phyloP scores from a whole-genome alignment of 805 yeast species.

The Clavispora asparagi region DNA sequence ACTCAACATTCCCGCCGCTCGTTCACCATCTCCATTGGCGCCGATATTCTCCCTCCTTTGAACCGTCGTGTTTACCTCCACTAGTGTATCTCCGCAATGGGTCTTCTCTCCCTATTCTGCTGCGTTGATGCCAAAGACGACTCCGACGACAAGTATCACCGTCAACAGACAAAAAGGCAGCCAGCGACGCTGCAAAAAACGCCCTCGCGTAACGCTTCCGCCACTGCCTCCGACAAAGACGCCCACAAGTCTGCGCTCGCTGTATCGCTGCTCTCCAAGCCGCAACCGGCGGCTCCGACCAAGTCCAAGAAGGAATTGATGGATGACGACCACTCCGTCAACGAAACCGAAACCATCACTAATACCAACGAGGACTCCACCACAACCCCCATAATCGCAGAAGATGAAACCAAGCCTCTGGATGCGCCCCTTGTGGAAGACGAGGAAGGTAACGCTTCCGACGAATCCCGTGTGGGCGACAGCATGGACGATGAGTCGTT shows the following conservation, averaged over 20 bases:
- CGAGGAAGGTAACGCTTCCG: background rate
- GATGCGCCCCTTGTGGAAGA: background rate
- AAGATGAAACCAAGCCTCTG: background rate
- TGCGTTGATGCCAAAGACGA: slow-evolving; percentile 33
- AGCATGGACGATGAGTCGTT: slow-evolving; percentile 16
- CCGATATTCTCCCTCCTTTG: background rate
- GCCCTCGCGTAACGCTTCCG: background rate
- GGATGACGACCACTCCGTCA: slow-evolving; percentile 35
- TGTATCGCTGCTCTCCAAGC: background rate
- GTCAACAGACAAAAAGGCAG: slow-evolving; percentile 10
- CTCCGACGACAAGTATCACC: slow-evolving; percentile 25
- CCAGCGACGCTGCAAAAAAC: background rate
- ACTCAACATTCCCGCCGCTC: background rate
- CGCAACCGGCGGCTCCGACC: background rate
- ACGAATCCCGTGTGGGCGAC: background rate
- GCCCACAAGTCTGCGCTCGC: slow-evolving; percentile 1
- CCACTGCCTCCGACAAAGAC: background rate
- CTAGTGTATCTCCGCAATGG: slow-evolving; percentile 15
- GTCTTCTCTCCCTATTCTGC: slow-evolving; percentile 31
- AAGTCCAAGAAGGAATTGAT: slow-evolving; percentile 20
- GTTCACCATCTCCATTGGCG: background rate
- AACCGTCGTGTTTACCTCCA: background rate
- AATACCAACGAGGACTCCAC: slow-evolving; percentile 28
- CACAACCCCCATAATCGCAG: slow-evolving; percentile 11
- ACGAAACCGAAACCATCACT: slow-evolving; percentile 39